Percentiles rank a stretch among this genome's conserved stretches.
phyloP scores from a whole-genome alignment of 2,329 filamentous ascomycete species.

The Epichloe sibirici region DNA sequence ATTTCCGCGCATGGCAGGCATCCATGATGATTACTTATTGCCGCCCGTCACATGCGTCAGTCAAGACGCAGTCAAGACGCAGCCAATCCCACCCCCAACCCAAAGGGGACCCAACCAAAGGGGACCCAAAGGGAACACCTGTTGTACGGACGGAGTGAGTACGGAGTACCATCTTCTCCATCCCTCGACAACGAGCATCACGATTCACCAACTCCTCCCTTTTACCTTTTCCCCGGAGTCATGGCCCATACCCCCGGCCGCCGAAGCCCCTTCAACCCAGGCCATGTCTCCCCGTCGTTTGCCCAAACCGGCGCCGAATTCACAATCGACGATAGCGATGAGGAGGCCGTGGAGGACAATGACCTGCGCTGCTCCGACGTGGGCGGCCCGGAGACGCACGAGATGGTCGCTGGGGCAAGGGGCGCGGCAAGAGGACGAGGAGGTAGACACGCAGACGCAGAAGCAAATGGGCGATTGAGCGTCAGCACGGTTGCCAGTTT shows the following conservation, averaged over 20 bases:
- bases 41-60: no score
- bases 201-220: background rate
- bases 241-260: conserved; percentile 5
- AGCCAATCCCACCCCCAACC: no score
- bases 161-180: no score
- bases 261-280: conserved; percentile 12
- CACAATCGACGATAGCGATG: conserved; percentile 22
- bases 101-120: no score
- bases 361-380: conserved; percentile 22
- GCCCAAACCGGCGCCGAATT: conserved; percentile 27
- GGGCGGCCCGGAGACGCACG: conserved; percentile 19
- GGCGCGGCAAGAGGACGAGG: conserved; percentile 4
- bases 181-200: background rate
- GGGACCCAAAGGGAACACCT: no score
- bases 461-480: conserved; percentile 8
- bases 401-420: conserved; percentile 18
- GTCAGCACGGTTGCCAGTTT: conserved; percentile 23
- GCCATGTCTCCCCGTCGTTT: conserved; percentile 23
- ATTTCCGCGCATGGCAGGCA: background rate
- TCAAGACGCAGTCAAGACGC: no score
- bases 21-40: no score
- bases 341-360: conserved; percentile 13
- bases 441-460: no score
- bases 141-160: no score
- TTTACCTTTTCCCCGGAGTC: background rate